Evolutionary conservation across 169 alveolate species (phyloP).

Genomic region (Eimeria necatrix): DNA sequence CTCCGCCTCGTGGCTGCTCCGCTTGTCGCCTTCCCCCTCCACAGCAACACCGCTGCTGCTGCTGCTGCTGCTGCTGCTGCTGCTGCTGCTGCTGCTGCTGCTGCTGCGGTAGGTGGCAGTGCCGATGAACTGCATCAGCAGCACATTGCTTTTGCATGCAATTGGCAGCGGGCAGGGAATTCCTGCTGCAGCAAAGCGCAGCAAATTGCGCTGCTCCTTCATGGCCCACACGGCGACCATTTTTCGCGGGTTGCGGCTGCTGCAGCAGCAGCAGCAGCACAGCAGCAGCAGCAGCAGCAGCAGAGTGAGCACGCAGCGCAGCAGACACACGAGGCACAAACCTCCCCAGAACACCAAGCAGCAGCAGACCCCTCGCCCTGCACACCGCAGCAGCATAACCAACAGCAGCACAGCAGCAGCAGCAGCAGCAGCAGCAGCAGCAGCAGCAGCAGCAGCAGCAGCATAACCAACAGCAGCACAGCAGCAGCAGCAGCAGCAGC

Average conservation of each 20-base stretch:
- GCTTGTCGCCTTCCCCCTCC: not conserved
- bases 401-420: conserved; percentile 72
- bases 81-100: not conserved
- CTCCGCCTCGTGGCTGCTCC: too few relatives aligned
- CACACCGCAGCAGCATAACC: not conserved
- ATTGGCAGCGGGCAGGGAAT: conserved; percentile 71
- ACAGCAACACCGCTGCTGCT: not conserved
- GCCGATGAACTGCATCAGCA: conserved; percentile 98
- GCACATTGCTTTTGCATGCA: conserved; percentile 96
- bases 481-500: conserved; percentile 91
- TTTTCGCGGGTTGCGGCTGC: conserved; percentile 97
- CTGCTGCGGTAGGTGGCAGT: conserved; percentile 84
- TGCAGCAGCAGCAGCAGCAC: conserved; percentile 92
- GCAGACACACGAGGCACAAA: not conserved
- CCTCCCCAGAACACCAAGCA: not conserved
- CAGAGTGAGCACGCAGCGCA: not conserved
- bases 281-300: conserved; percentile 86
- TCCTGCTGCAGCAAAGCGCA: conserved; percentile 94
- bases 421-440: conserved; percentile 86
- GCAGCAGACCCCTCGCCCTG: too few relatives aligned
- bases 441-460: conserved; percentile 89
- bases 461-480: not conserved
- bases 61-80: conserved; percentile 30
- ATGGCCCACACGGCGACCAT: conserved; percentile 99
- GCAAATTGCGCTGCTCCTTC: conserved; percentile 98